Conservation (phyloP, 805 yeast species). For the Candida palmyrensis region DNA sequence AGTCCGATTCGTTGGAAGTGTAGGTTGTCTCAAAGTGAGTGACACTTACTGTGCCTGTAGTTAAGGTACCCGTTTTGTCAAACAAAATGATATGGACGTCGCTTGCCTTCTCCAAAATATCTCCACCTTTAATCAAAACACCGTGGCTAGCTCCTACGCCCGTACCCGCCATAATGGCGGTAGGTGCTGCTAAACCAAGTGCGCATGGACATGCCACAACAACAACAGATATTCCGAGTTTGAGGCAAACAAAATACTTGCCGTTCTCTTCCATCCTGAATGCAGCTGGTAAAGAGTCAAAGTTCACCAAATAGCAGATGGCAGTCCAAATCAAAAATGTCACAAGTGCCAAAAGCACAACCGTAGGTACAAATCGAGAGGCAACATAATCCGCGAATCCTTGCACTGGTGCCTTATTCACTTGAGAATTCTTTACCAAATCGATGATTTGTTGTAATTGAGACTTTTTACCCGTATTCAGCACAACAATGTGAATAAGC, state of each 20-base stretch:
- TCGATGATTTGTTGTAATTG: constrained; percentile 82
- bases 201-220: constrained; percentile 99
- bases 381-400: constrained; percentile 82
- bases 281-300: constrained; percentile 37
- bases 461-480: constrained; percentile 74
- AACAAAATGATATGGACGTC: constrained; percentile 64
- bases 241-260: constrained; percentile 60
- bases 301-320: constrained; percentile 18
- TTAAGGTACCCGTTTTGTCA: constrained; percentile 95
- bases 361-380: constrained; percentile 76
- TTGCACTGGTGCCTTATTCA: constrained; percentile 86
- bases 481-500: constrained; percentile 61
- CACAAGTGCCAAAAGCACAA: constrained; percentile 52
- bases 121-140: constrained; percentile 90
- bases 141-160: constrained; percentile 93
- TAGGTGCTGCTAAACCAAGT: constrained; percentile 93
- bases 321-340: constrained; percentile 53
- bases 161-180: constrained; percentile 98
- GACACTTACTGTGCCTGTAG: constrained; percentile 71
- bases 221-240: constrained; percentile 82
- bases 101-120: constrained; percentile 70
- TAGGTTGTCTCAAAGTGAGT: constrained; percentile 11
- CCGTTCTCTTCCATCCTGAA: constrained; percentile 48
- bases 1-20: constrained; percentile 13
- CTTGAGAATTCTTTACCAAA: constrained; percentile 85